A percentile compares a stretch with the other conserved stretches of the same genome.
phyloP scores from a whole-genome alignment of 805 yeast genomes.

The Sugiyamaella qingdaonensis region DNA sequence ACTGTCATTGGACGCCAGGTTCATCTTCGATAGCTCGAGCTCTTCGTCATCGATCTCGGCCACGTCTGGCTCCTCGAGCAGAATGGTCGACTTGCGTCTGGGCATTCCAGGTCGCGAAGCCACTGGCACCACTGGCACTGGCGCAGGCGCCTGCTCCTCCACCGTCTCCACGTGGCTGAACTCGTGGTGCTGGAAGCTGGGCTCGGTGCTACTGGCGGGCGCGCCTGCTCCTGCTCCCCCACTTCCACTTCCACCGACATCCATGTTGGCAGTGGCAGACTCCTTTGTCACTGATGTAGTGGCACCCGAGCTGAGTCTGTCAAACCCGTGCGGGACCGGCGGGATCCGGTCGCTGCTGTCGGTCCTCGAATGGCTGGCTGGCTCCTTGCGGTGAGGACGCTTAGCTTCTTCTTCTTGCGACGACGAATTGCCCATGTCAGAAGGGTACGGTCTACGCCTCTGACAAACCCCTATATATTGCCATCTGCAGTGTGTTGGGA shows the following conservation, averaged over 20 bases:
- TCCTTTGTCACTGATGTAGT: slow-evolving; percentile 15
- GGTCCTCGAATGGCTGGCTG: neutral
- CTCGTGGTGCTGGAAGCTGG: slow-evolving; percentile 14
- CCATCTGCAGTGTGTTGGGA: no score
- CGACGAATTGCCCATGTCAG: slow-evolving; percentile 22
- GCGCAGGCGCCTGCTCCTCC: slow-evolving; percentile 3
- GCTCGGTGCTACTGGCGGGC: neutral
- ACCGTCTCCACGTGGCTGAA: slow-evolving; percentile 15
- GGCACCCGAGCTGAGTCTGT: slow-evolving; percentile 5
- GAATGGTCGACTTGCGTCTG: slow-evolving; percentile 66
- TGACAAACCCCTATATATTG: no score
- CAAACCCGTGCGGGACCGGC: slow-evolving; percentile 14
- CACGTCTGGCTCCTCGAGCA: slow-evolving; percentile 58
- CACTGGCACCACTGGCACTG: neutral
- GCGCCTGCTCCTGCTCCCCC: neutral
- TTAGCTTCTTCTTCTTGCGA: slow-evolving; percentile 21
- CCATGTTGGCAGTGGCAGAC: slow-evolving; percentile 11
- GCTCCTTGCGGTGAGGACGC: slow-evolving; percentile 3
- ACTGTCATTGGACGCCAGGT: slow-evolving; percentile 29
- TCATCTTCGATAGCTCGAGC: slow-evolving; percentile 50
- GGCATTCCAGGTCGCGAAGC: slow-evolving; percentile 14
- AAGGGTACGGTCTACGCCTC: neutral
- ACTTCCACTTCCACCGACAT: neutral
- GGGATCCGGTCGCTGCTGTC: slow-evolving; percentile 5
- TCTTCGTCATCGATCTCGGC: slow-evolving; percentile 24